Base-by-base conservation (phyloP, 1,284 basidiomycete genomes). In the Leccinum subrobustum region DNA sequence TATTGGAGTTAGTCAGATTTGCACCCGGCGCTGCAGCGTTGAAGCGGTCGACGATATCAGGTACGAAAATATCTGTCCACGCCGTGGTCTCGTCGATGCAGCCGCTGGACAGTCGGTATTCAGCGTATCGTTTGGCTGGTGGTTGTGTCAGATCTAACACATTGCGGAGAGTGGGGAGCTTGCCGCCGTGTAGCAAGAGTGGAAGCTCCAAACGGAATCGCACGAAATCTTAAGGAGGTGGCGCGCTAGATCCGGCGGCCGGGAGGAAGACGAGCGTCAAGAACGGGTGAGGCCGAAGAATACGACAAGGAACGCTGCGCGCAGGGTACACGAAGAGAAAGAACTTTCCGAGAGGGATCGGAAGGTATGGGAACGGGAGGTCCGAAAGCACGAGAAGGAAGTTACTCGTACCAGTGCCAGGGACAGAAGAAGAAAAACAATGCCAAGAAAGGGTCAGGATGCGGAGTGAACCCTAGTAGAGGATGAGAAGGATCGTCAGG, bases 211-310 rank as follows among this genome's bases (percentile, higher is more conserved):
- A 16, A 31, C 2, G 1, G 51, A 67, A 18, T 52, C 51, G 59
- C 68, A 70, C 16, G 58, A 69, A 5, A 53, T 25, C 25, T 25
- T 25, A 25, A 16, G 54, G 60, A 65, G 2, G 63, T 68, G 6
- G 65, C 20, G n/a, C 60, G 35, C 16, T 51, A 51, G 14, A 56
- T 58, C 31, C 31, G 31, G 31, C 3, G 25, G 25, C 25, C 48
- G 14, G 6, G 62, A 58, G 9, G 67, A 68, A 52, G 50, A 63
- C 8, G 58, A 61, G 14, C 65, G 60, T n/a, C 69, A 62, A 16
- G 63, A 57, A 54, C 27, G 27, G 42, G 60, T 48, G 16, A 61
- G 25, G 35, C 0, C 2, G 54, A 65, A 31, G 59, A 57, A 6
- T 59, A 67, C 18, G 55, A 58, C 8, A 25, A 25, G 31, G 7